Conservation (phyloP, 192 early-diverging fungal species). For the Coemansia sp. region DNA sequence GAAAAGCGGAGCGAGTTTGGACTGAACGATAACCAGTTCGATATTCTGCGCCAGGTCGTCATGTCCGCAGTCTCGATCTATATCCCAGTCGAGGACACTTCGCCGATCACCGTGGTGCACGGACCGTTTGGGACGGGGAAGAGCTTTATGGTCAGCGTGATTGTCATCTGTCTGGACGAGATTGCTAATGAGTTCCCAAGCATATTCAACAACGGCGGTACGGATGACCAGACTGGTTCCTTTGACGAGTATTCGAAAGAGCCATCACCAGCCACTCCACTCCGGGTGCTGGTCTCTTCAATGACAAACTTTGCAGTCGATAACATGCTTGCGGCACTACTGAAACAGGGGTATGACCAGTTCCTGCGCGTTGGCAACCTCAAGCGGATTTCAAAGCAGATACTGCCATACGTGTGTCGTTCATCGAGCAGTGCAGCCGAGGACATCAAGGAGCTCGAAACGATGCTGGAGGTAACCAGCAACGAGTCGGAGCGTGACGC, state of each 20-base stretch:
- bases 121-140: slow-evolving; percentile 75
- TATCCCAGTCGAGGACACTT: slow-evolving; percentile 15
- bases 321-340: slow-evolving; percentile 64
- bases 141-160: slow-evolving; percentile 66
- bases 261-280: background rate
- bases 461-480: slow-evolving; percentile 65
- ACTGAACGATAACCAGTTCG: slow-evolving; percentile 39
- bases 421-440: slow-evolving; percentile 35
- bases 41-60: slow-evolving; percentile 23
- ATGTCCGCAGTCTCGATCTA: slow-evolving; percentile 43
- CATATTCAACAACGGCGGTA: slow-evolving; percentile 14
- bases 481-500: slow-evolving; percentile 55
- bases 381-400: slow-evolving; percentile 64
- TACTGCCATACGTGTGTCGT: slow-evolving; percentile 65
- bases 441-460: slow-evolving; percentile 77
- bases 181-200: slow-evolving; percentile 54
- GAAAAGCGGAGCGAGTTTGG: slow-evolving; percentile 13
- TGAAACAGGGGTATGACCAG: slow-evolving; percentile 63
- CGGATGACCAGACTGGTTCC: background rate
- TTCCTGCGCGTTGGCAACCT: slow-evolving; percentile 73
- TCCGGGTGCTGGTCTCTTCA: slow-evolving; percentile 62
- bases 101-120: slow-evolving; percentile 43
- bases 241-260: slow-evolving; percentile 3
- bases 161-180: slow-evolving; percentile 61
- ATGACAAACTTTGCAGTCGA: slow-evolving; percentile 83